Evolutionary conservation across 768 basidiomycete species (phyloP).

Genomic region (Cystobasidium ongulense): DNA sequence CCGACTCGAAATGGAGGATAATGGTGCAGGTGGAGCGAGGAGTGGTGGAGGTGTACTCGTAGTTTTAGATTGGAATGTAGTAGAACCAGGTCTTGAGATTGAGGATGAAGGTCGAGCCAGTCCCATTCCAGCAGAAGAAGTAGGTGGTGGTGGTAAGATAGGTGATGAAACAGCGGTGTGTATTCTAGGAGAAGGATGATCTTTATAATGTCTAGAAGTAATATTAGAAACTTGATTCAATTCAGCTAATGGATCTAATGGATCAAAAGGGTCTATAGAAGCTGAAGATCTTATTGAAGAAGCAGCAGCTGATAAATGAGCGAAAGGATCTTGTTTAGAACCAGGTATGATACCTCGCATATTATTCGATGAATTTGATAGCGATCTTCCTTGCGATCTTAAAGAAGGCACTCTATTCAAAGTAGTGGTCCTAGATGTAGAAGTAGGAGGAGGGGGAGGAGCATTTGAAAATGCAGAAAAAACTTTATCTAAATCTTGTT

Average conservation of each 20-base stretch:
- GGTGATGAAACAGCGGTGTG: neutral
- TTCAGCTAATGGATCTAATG: constrained; percentile 10
- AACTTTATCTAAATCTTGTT: constrained; percentile 12
- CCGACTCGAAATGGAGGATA: neutral
- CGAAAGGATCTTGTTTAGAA: neutral
- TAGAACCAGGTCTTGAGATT: neutral
- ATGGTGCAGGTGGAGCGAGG: neutral
- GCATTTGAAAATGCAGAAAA: neutral
- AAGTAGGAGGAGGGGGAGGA: neutral
- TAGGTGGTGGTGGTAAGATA: neutral
- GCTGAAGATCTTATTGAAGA: constrained; percentile 4
- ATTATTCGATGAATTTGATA: neutral
- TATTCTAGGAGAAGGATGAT: neutral
- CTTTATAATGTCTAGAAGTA: neutral
- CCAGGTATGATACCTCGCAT: neutral
- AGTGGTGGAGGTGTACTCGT: neutral
- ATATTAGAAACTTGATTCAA: neutral
- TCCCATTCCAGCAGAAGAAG: neutral
- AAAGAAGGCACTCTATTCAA: neutral
- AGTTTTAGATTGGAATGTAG: neutral
- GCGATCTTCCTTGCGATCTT: neutral
- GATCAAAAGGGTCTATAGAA: constrained; percentile 1
- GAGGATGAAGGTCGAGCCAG: neutral
- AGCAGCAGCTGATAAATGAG: constrained; percentile 6
- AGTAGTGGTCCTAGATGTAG: neutral